Evolutionary conservation across 805 yeast genomes (phyloP).

Genomic region (Saccharomycopsis oosterbeekiorum): DNA sequence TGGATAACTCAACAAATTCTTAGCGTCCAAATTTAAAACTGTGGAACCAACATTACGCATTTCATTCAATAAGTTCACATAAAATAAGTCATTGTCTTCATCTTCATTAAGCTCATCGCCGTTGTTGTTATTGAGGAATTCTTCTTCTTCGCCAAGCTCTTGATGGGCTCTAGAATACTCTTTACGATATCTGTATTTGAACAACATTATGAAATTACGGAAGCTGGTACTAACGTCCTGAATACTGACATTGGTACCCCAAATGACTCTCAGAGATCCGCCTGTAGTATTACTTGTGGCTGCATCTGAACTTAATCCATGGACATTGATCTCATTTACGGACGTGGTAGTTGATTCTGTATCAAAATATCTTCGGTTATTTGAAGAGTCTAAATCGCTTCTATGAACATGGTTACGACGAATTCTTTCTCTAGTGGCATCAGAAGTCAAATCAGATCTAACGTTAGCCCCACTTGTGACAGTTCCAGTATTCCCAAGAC

Average conservation of each 20-base stretch:
- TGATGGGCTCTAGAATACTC: slow-evolving; percentile 24
- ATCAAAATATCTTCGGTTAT: slow-evolving; percentile 44
- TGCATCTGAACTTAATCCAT: slow-evolving; percentile 20
- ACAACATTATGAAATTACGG: slow-evolving; percentile 74
- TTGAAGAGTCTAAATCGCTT: slow-evolving; percentile 71
- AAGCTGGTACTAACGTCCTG: slow-evolving; percentile 76
- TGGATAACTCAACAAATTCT: slow-evolving; percentile 66
- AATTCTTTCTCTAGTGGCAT: slow-evolving; percentile 25
- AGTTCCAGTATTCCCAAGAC: neutral
- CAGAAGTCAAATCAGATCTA: slow-evolving; percentile 35
- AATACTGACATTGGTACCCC: slow-evolving; percentile 97
- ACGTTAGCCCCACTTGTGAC: slow-evolving; percentile 23
- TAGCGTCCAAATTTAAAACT: slow-evolving; percentile 76
- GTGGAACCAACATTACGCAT: slow-evolving; percentile 75
- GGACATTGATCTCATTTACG: neutral
- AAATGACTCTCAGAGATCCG: slow-evolving; percentile 73
- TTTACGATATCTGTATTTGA: slow-evolving; percentile 67
- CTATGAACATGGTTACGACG: slow-evolving; percentile 44
- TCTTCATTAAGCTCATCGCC: slow-evolving; percentile 30
- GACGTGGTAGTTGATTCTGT: slow-evolving; percentile 7
- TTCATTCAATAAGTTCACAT: slow-evolving; percentile 59
- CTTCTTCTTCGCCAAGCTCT: slow-evolving; percentile 30
- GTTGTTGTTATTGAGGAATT: slow-evolving; percentile 20
- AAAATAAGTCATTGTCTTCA: slow-evolving; percentile 64
- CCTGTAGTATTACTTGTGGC: slow-evolving; percentile 38